Percentiles rank a stretch among this genome's conserved stretches.
Evolutionary conservation across 108 stramenopile genomes (phyloP).

Genomic region (Phaeodactylum tricornutum): DNA sequence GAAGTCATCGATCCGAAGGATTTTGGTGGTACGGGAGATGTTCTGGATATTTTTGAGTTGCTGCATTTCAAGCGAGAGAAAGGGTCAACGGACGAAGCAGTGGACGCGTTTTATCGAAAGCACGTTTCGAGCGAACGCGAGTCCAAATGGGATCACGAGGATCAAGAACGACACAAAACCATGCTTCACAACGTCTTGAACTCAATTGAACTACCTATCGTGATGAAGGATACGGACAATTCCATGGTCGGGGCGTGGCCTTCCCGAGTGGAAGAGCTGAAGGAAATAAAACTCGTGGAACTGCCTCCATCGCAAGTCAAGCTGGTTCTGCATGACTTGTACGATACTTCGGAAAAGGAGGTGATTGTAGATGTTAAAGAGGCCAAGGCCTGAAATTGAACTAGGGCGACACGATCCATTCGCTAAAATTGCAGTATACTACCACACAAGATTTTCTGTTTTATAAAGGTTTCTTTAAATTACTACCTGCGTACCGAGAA

Average conservation of each 20-base stretch:
- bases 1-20: background rate
- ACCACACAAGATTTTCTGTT: background rate
- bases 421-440: background rate
- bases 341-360: background rate
- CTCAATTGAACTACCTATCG: conserved; percentile 17
- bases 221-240: conserved; percentile 17
- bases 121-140: background rate
- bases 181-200: conserved; percentile 7
- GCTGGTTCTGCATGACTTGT: conserved; percentile 24
- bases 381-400: background rate
- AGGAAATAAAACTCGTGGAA: background rate
- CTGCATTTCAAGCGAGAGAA: no score
- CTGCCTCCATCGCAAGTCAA: conserved; percentile 13
- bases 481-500: conserved; percentile 82
- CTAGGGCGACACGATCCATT: background rate
- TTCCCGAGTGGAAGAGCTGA: background rate
- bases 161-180: conserved; percentile 8
- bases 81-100: background rate
- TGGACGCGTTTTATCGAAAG: background rate
- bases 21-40: background rate
- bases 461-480: conserved; percentile 26
- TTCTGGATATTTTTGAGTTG: conserved; percentile 3
- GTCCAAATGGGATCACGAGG: conserved; percentile 2
- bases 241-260: conserved; percentile 15
- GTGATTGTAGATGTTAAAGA: background rate